Percentiles rank a stretch among this genome's conserved stretches.
These are phyloP conservation scores for Leucaena leucocephala DNA, from an alignment of 306 rosid species.

Conservation along the genomic window DNA sequence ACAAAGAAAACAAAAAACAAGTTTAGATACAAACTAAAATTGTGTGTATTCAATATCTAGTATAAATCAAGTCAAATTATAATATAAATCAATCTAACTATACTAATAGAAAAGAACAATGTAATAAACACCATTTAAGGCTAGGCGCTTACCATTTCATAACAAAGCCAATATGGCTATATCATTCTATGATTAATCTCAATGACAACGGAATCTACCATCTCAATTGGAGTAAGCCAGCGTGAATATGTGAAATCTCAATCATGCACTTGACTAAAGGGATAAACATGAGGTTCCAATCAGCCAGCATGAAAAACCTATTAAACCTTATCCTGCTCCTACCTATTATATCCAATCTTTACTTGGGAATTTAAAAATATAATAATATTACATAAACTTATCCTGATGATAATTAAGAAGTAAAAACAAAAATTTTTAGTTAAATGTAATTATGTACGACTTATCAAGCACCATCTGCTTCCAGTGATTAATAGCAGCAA, in stretches of 20 bases:
- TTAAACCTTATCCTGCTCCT: background rate
- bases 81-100: background rate
- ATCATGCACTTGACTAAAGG: background rate
- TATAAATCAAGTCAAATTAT: background rate
- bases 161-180: no score
- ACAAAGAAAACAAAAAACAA: background rate
- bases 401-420: background rate
- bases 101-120: background rate
- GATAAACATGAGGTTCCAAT: background rate
- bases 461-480: no score
- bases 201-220: background rate
- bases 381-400: background rate
- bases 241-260: background rate
- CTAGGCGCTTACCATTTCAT: no score
- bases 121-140: background rate
- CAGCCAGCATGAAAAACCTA: background rate
- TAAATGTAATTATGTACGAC: background rate
- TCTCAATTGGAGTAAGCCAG: background rate
- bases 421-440: no score
- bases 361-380: no score
- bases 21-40: background rate
- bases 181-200: background rate
- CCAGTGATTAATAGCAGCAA: no score
- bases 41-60: background rate
- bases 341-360: no score